Base-by-base conservation (phyloP, 163 green algal genomes). In the Chlorella variabilis region DNA sequence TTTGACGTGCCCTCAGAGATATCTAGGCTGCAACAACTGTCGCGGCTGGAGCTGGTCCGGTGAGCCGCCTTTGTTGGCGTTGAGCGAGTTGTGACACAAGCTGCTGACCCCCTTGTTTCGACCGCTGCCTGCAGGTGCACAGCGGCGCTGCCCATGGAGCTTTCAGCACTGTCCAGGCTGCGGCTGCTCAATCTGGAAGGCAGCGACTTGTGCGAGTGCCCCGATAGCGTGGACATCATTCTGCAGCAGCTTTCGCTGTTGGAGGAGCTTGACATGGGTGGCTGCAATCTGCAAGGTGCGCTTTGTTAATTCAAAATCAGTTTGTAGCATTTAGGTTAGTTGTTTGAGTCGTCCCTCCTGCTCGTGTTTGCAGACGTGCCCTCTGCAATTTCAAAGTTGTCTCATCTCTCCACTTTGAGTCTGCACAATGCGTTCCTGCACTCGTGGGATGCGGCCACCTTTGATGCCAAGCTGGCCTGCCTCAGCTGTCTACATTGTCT, bases 31-130 rank as follows among this genome's bases (percentile, higher is more conserved):
- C 31, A 18, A 17, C 27, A n/a, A 1, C 75, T 81, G 2, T 73
- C 58, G 7, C 75, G 59, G 18, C 59, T 81, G 58, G 75, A 81
- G 75, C 59, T 81, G 2, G 59, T 71, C 2, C 25, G 73, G 73
- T 80, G 73, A 36, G 42, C 29, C 42, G 67, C 21, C n/a, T n/a
- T 74, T 38, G 25, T 6, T 18, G 29, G 6, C 17, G 7, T 41
- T 41, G 33, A 21, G 34, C 63, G 3, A 18, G 34, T 21, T 42
- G 63, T 5, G 34, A 33, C 63, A 13, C 11, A 17, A 29, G 54
- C 18, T 67, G 5, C 18, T 38, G n/a, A 11, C 15, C 59, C 18
- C 20, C 33, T 15, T 54, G 45, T 54, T 54, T 54, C 45, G 45
- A 15, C 45, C 38, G 5, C 18, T 38, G n/a, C 27, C 59, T 38